Evolutionary conservation across 208 protist species (phyloP), one percentile per base, ranked within the genome.

Genomic region (Trypanosoma mega): DNA sequence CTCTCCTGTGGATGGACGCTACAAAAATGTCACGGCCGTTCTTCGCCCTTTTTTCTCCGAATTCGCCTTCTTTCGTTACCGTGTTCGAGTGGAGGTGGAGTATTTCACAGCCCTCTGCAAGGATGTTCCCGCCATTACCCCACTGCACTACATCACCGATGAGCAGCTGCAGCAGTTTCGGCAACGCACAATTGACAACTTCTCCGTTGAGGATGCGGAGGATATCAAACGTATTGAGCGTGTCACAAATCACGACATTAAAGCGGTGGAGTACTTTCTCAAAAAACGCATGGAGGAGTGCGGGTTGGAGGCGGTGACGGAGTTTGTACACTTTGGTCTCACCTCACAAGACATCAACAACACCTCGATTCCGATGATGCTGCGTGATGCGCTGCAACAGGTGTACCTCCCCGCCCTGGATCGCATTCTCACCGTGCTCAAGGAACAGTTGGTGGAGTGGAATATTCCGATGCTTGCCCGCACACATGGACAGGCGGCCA

Each of bases 301-400:
- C 23, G 82, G 84, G 45, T 82, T 96, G 26, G 72, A 50, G 21
- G 18, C 81, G 3, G 68, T 90, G 18, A 77, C 63, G 52, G 96
- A 99, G 73, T 98, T 97, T 74, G 85, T 99, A 29, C 97, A 99
- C 72, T 99, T 99, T 73, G 96, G 89, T n/a, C 75, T 98, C 9
- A 99, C 97, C 33, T 98, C 92, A 39, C 96, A 99, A 74, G 97
- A 99, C 63, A 97, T 98, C 70, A 99, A 98, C 77, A 98, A 98
- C 78, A 98, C 96, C 14, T 78, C 90, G 0, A 96, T 98, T 49
- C 93, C 94, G 21, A 93, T 98, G 74, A 81, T 96, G 63, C 60
- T 98, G 11, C 80, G 91, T 6, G 91, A 98, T 48, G 92, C 85
- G 0, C 46, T 97, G 24, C 60, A 78, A 21, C 14, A 81, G 5